Conservation (phyloP, 441 rosid genomes). For the Syzygium malaccense region DNA sequence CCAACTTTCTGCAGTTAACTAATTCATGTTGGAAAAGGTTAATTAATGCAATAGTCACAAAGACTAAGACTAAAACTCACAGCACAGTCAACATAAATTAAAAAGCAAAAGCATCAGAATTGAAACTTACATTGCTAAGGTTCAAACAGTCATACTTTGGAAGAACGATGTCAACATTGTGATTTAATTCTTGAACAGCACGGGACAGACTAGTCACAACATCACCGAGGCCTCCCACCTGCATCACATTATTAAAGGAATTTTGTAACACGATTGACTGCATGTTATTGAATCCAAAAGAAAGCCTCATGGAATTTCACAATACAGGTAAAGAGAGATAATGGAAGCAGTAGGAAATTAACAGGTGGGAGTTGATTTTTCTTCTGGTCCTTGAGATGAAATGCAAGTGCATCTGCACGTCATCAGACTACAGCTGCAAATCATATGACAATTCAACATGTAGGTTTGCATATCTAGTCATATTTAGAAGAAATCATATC, state of each 20-base stretch:
- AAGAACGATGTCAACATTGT: conserved; percentile 76
- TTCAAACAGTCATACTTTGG: conserved; percentile 95
- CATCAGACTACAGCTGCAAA: not conserved
- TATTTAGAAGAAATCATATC: not conserved
- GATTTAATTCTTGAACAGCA: conserved; percentile 91
- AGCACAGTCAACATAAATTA: not conserved
- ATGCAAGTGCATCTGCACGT: not conserved
- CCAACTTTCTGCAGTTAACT: not conserved
- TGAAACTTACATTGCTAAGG: conserved; percentile 59
- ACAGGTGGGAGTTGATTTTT: not conserved
- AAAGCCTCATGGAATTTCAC: not conserved
- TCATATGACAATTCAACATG: not conserved
- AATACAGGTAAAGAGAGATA: not conserved
- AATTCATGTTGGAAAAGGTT: not conserved
- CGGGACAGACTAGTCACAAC: conserved; percentile 98
- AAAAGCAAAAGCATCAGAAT: not conserved
- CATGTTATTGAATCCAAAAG: not conserved
- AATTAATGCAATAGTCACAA: not conserved
- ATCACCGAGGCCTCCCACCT: conserved; percentile 99
- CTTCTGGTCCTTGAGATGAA: not conserved
- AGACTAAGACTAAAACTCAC: not conserved
- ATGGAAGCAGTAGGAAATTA: not conserved
- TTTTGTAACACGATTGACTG: not conserved
- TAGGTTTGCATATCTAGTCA: not conserved
- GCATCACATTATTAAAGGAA: conserved; percentile 19